Conservation (phyloP, 352 stramenopile species). For the Phytophthora nicotianae region DNA sequence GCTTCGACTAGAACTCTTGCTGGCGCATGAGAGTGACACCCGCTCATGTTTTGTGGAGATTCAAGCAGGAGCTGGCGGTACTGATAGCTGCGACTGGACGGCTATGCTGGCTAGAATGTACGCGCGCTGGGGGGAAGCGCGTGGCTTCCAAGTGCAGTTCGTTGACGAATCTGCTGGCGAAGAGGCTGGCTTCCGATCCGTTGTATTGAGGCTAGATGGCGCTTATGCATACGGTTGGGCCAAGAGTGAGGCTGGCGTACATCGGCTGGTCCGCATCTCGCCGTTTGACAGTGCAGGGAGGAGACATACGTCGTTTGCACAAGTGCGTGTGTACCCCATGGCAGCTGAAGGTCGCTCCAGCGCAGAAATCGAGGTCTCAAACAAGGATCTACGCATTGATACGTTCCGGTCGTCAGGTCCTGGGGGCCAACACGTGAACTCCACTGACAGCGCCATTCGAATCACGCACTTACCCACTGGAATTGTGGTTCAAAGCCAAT, state of each 20-base stretch:
- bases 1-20: slow-evolving; percentile 66
- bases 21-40: slow-evolving; percentile 58
- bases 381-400: slow-evolving; percentile 93
- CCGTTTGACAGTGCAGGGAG: slow-evolving; percentile 94
- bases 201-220: slow-evolving; percentile 63
- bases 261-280: slow-evolving; percentile 94
- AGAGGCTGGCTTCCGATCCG: slow-evolving; percentile 72
- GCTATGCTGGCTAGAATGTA: slow-evolving; percentile 97
- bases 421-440: slow-evolving; percentile 98
- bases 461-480: slow-evolving; percentile 96
- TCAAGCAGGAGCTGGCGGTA: slow-evolving; percentile 88
- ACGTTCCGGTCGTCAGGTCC: slow-evolving; percentile 93
- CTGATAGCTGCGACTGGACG: slow-evolving; percentile 97
- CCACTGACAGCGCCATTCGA: slow-evolving; percentile 95
- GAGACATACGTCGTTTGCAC: slow-evolving; percentile 96
- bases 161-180: slow-evolving; percentile 88
- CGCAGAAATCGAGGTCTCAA: slow-evolving; percentile 59
- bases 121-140: slow-evolving; percentile 56
- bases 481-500: slow-evolving; percentile 94
- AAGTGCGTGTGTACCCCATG: slow-evolving; percentile 80
- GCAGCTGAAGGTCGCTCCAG: slow-evolving; percentile 40
- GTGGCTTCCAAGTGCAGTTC: slow-evolving; percentile 72
- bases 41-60: slow-evolving; percentile 83
- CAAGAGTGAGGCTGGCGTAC: slow-evolving; percentile 94
- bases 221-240: slow-evolving; percentile 93